Evolutionary conservation across 305 asterid genomes (phyloP).

Genomic region (Solanum hybrid): DNA sequence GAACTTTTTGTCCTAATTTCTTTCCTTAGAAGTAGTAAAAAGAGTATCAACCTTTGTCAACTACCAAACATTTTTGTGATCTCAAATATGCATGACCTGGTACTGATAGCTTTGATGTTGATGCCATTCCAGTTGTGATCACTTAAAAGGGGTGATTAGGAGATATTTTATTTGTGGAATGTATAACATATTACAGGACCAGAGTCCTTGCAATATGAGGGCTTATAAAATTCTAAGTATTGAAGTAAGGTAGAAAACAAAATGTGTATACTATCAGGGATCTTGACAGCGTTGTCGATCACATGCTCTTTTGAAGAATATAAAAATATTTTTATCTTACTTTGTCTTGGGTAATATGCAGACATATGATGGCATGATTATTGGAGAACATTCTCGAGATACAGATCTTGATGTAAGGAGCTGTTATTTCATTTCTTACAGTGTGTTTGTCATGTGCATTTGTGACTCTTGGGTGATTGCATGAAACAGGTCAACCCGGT

Average conservation of each 20-base stretch:
- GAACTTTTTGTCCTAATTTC: constrained; percentile 1
- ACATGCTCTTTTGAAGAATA: neutral
- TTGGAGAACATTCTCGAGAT: constrained; percentile 97
- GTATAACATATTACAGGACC: neutral
- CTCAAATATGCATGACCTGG: neutral
- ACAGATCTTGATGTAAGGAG: constrained; percentile 89
- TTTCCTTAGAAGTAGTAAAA: neutral
- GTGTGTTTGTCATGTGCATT: constrained; percentile 7
- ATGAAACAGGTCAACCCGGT: constrained; percentile 78
- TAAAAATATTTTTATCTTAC: neutral
- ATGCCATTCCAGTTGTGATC: neutral
- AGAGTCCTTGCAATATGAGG: neutral
- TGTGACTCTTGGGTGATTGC: constrained; percentile 9
- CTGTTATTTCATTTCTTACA: neutral
- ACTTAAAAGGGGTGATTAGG: neutral
- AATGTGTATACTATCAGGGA: neutral
- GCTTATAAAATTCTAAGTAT: neutral
- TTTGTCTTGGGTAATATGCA: constrained; percentile 26
- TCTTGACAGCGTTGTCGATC: neutral
- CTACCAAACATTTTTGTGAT: neutral
- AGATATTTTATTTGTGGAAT: neutral
- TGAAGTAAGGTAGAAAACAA: neutral
- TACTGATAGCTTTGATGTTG: neutral
- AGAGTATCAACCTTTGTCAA: neutral
- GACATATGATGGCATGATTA: constrained; percentile 98